These are phyloP conservation scores for Monosporascus sp. DNA, from an alignment of 2,329 filamentous ascomycete genomes.

Conservation along the genomic window DNA sequence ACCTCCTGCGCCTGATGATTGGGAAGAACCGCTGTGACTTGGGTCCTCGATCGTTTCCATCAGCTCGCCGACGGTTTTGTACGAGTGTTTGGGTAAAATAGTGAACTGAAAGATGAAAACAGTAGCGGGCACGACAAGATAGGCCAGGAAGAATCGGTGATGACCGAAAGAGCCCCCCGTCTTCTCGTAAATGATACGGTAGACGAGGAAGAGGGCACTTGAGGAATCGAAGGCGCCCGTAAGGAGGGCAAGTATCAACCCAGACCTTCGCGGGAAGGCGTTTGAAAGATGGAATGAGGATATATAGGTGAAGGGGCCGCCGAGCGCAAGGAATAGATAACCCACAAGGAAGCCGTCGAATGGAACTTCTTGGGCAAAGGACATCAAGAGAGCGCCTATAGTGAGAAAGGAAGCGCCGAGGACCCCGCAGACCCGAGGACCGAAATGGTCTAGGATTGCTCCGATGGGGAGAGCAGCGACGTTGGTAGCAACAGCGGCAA, in stretches of 20 bases:
- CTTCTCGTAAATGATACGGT: conserved; percentile 63
- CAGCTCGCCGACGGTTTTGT: conserved; percentile 82
- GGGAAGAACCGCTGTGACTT: conserved; percentile 25
- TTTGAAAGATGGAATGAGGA: conserved; percentile 82
- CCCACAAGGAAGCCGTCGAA: conserved; percentile 73
- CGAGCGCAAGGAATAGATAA: conserved; percentile 71
- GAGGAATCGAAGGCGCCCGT: conserved; percentile 82
- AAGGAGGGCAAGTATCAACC: conserved; percentile 72
- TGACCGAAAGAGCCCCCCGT: conserved; percentile 52
- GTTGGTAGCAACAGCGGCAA: conserved; percentile 83
- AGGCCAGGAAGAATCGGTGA: conserved; percentile 64
- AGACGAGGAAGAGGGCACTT: conserved; percentile 70
- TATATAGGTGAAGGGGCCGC: conserved; percentile 77
- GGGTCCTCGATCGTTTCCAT: conserved; percentile 63
- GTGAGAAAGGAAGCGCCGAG: conserved; percentile 65
- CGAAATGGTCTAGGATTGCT: conserved; percentile 76
- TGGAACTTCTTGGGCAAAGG: conserved; percentile 56
- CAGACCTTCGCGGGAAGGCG: conserved; percentile 71
- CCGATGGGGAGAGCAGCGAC: conserved; percentile 81
- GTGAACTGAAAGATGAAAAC: conserved; percentile 64
- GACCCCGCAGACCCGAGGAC: conserved; percentile 70
- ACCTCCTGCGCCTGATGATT: conserved; percentile 23
- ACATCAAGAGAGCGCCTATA: conserved; percentile 67
- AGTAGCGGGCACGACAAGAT: conserved; percentile 63
- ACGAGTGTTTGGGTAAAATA: conserved; percentile 69